A percentile compares a stretch with the other conserved stretches of the same genome.
Evolutionary conservation across 116 monocot genomes (phyloP).

Genomic region (Phalaenopsis hybrid): DNA sequence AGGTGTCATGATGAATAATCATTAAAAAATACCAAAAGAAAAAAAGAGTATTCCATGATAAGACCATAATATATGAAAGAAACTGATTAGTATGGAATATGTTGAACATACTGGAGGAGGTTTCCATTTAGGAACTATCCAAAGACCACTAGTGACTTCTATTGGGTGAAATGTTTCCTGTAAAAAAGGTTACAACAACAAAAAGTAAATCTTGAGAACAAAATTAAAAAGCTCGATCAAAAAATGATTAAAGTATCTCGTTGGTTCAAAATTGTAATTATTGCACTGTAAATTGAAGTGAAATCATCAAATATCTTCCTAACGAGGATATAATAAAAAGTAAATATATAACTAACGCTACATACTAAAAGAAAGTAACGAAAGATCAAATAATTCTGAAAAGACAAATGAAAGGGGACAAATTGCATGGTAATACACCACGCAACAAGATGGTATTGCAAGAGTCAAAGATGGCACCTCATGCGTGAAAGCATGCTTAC

Average conservation of each 20-base stretch:
- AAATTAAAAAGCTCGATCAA: neutral
- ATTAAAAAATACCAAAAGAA: neutral
- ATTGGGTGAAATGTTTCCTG: slow-evolving; percentile 64
- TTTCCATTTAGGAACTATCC: slow-evolving; percentile 74
- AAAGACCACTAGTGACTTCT: slow-evolving; percentile 58
- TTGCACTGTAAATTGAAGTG: slow-evolving; percentile 1
- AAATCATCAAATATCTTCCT: neutral
- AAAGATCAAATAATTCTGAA: neutral
- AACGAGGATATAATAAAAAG: neutral
- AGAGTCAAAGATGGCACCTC: neutral
- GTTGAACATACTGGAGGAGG: slow-evolving; percentile 43
- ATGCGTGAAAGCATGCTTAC: neutral
- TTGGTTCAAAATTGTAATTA: neutral
- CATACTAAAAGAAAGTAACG: neutral
- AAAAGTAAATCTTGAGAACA: neutral
- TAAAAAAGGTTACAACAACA: neutral
- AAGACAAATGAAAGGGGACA: neutral
- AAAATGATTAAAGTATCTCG: neutral
- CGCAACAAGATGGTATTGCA: neutral
- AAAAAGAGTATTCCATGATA: neutral
- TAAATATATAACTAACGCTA: neutral
- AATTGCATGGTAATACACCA: neutral
- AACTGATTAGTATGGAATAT: neutral
- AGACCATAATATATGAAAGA: neutral
- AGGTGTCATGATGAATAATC: neutral